A percentile compares a stretch with the other conserved stretches of the same genome.
These are phyloP conservation scores for Thalassiosira livingstoniorum DNA, from an alignment of 352 stramenopile genomes.

Conservation along the genomic window DNA sequence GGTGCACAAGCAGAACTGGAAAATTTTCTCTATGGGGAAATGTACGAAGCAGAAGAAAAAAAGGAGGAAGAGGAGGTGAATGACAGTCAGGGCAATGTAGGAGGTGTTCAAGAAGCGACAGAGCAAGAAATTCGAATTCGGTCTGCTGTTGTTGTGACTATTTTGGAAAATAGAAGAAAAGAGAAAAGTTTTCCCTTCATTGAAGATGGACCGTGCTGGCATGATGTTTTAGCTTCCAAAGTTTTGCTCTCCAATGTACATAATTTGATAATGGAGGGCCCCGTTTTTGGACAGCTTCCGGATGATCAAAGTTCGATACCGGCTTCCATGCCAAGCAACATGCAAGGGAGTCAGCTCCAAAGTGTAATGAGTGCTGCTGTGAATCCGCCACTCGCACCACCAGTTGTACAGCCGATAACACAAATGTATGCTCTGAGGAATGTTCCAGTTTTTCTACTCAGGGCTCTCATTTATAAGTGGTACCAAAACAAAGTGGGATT, in stretches of 20 bases:
- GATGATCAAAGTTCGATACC: too few species aligned
- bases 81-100: neutral
- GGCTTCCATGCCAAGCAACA: constrained; percentile 5
- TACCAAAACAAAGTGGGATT: neutral
- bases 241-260: neutral
- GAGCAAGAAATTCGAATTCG: constrained; percentile 68
- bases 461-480: constrained; percentile 33
- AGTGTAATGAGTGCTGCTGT: neutral
- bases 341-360: neutral
- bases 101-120: constrained; percentile 35
- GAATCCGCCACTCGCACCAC: constrained; percentile 1
- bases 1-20: constrained; percentile 55
- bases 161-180: constrained; percentile 40
- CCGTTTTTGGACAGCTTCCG: too few species aligned
- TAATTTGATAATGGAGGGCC: too few species aligned
- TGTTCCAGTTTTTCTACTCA: constrained; percentile 51
- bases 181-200: neutral
- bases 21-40: constrained; percentile 65
- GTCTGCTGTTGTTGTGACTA: constrained; percentile 28
- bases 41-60: constrained; percentile 37
- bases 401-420: constrained; percentile 45
- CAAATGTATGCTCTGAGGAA: constrained; percentile 53
- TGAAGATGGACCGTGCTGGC: neutral
- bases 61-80: constrained; percentile 25
- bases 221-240: neutral